phyloP scores from a whole-genome alignment of 805 yeast species.

The Lachancea sp. region DNA sequence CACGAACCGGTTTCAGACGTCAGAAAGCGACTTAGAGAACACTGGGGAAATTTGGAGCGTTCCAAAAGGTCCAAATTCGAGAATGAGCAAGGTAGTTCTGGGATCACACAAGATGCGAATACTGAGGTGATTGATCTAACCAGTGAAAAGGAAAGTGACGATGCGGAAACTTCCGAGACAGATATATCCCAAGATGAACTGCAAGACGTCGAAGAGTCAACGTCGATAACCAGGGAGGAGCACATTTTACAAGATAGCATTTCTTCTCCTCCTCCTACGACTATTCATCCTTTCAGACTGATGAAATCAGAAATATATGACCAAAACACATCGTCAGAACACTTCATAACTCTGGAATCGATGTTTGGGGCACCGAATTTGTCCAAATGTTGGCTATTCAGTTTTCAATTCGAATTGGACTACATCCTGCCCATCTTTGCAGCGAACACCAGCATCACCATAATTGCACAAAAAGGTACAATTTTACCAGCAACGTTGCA shows the following conservation, averaged over 20 bases:
- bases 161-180: background rate
- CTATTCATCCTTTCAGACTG: constrained; percentile 16
- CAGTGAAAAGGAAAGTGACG: constrained; percentile 2
- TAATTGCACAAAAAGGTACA: constrained; percentile 33
- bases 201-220: too few relatives aligned
- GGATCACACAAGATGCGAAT: background rate
- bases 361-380: constrained; percentile 34
- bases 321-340: background rate
- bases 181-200: background rate
- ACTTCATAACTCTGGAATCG: constrained; percentile 25
- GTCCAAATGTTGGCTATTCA: constrained; percentile 39
- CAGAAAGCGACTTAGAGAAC: constrained; percentile 15
- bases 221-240: background rate
- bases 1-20: constrained; percentile 8
- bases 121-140: constrained; percentile 6
- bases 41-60: constrained; percentile 16
- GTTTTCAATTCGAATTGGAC: constrained; percentile 41
- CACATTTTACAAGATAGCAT: background rate
- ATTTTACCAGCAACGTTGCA: constrained; percentile 17
- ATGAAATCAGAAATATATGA: constrained; percentile 23
- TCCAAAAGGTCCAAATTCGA: constrained; percentile 1
- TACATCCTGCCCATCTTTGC: constrained; percentile 32
- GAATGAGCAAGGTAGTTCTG: background rate
- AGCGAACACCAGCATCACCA: constrained; percentile 16
- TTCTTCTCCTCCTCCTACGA: background rate